Evolutionary conservation across 805 yeast species (phyloP), one percentile per base, ranked within the genome.

Genomic region (Saitoella complicata): DNA sequence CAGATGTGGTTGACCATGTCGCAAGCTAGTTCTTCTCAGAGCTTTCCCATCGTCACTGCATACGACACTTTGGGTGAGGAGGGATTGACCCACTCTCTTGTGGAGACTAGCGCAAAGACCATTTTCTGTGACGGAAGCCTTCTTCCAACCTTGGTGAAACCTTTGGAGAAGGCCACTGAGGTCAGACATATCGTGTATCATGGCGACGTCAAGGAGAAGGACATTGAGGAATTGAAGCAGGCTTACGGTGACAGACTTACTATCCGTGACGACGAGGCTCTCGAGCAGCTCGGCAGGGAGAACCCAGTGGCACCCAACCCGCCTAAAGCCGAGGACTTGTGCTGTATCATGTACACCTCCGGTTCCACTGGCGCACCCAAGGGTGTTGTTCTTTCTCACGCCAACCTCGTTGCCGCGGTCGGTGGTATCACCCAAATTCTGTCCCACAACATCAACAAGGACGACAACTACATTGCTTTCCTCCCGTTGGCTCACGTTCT

Each of bases 401-500:
- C 61, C 45, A 80, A 75, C 61, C 72, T 91, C 40, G 66, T 88
- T 44, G 82, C 94, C 21, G 95, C 94, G 59, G 62, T 84, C 34
- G 91, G 80, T 47, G 98, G 98, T 66, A 76, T 83, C 46, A 61
- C 79, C 31, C 67, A 75, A 39, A 30, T 41, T 33, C 9, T 41
- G 10, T 39, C 48, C 12, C 38, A 40, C 11, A 48, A 53, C 21
- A 45, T 54, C 44, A 69, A 70, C 39, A 73, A 85, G 43, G 64
- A 57, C 46, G 97, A 91, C 64, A 72, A 85, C 53, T 66, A 88
- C 50, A 76, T 91, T 62, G 80, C 87, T 11, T 87, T 88, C 62
- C 73, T 91, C 60, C 98, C 98, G 8, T 72, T 91, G 57, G 98
- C 98, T 6, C 98, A 91, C 59, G 91, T 91, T 55, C 83, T 91